These are phyloP conservation scores for Cornus suecica DNA, from an alignment of 148 eudicot genomes.

Conservation along the genomic window DNA sequence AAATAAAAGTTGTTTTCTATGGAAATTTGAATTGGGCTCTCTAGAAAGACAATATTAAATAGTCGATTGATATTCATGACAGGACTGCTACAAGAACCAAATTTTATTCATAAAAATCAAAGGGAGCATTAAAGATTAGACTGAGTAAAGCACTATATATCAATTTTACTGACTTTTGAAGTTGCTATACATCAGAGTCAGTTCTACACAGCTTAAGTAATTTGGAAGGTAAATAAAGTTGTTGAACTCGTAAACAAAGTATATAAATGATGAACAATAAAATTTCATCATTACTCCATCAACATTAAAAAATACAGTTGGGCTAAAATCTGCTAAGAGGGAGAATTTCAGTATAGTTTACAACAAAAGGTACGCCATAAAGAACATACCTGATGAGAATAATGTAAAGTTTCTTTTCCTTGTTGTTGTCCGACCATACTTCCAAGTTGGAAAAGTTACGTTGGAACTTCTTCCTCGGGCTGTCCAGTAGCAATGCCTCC, in stretches of 20 bases:
- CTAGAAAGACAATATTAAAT: not conserved
- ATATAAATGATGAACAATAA: not conserved
- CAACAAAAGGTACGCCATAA: not conserved
- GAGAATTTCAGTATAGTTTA: not conserved
- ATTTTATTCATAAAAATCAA: not conserved
- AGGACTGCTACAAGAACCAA: not conserved
- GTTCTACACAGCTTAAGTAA: not conserved
- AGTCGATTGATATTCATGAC: not conserved
- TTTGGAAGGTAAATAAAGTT: not conserved
- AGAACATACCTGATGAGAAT: constrained; percentile 56
- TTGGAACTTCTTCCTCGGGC: constrained; percentile 42
- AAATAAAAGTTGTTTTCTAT: not conserved
- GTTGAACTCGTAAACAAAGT: not conserved
- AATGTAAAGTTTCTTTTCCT: constrained; percentile 69
- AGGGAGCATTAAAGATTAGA: not conserved
- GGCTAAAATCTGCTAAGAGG: not conserved
- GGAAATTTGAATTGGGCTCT: not conserved
- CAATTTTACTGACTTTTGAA: not conserved
- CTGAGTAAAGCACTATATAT: not conserved
- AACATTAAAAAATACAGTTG: not conserved
- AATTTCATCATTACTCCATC: not conserved
- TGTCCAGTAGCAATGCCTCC: constrained; percentile 34
- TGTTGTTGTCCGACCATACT: constrained; percentile 57
- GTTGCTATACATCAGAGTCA: not conserved
- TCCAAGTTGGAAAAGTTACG: constrained; percentile 46